These are phyloP conservation scores for Tubosaeta sp. DNA, from an alignment of 768 basidiomycete genomes.

Conservation along the genomic window DNA sequence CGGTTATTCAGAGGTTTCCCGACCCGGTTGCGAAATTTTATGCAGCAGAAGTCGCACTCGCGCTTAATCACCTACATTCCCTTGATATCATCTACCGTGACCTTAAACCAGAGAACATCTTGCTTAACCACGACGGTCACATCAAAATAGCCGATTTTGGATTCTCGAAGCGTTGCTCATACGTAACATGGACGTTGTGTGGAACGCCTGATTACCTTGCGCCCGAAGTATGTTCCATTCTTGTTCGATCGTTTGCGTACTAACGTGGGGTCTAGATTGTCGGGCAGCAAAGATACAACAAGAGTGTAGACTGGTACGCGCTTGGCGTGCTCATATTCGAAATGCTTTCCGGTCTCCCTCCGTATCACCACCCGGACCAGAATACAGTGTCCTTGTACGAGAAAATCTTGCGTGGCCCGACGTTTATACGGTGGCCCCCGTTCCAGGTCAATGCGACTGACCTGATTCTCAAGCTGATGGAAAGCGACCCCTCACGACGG, in stretches of 20 bases:
- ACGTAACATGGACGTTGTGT: constrained; percentile 92
- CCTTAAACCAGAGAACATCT: constrained; percentile 95
- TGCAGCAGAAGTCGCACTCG: constrained; percentile 90
- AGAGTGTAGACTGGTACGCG: constrained; percentile 98
- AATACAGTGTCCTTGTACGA: constrained; percentile 90
- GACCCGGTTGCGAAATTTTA: constrained; percentile 98
- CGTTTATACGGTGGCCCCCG: constrained; percentile 73
- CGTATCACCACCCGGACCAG: constrained; percentile 84
- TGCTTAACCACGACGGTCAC: constrained; percentile 91
- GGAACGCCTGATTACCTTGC: constrained; percentile 97
- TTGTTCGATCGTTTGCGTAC: constrained; percentile 15
- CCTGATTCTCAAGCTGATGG: constrained; percentile 87
- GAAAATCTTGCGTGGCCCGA: constrained; percentile 77
- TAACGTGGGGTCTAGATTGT: constrained; percentile 49
- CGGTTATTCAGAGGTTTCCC: constrained; percentile 69
- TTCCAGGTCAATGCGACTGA: constrained; percentile 78
- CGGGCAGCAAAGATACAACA: constrained; percentile 84
- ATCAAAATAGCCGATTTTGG: constrained; percentile 98
- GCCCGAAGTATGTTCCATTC: constrained; percentile 65
- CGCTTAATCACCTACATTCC: constrained; percentile 83
- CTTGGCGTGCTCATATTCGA: constrained; percentile 96
- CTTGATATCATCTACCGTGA: constrained; percentile 94
- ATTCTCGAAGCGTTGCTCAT: constrained; percentile 86
- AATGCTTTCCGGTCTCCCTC: constrained; percentile 94
- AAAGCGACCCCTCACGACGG: constrained; percentile 80